Conservation (phyloP, 2,329 filamentous ascomycete genomes). For the Drechslera avenae region DNA sequence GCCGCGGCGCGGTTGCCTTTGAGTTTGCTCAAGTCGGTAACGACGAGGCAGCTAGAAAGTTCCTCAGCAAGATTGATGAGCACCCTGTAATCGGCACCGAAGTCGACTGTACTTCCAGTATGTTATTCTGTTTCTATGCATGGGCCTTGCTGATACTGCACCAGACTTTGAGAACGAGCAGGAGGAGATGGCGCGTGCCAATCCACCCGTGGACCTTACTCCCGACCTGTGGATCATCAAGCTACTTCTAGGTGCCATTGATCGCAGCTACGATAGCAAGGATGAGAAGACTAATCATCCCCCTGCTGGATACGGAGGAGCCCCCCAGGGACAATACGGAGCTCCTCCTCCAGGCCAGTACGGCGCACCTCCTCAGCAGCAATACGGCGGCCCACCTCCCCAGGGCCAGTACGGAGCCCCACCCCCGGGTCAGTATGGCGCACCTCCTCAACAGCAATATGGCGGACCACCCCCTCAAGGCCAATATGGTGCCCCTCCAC, state of each 20-base stretch:
- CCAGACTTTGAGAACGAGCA: slow-evolving; percentile 70
- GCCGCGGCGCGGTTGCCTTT: slow-evolving; percentile 65
- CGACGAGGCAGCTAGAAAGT: slow-evolving; percentile 67
- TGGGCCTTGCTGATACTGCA: slow-evolving; percentile 6
- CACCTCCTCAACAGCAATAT: slow-evolving; percentile 4
- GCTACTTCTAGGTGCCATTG: slow-evolving; percentile 69
- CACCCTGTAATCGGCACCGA: slow-evolving; percentile 65
- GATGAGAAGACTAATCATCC: slow-evolving; percentile 61
- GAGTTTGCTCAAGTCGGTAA: slow-evolving; percentile 74
- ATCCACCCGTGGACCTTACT: slow-evolving; percentile 66
- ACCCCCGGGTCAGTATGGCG: slow-evolving; percentile 23
- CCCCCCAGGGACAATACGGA: slow-evolving; percentile 40
- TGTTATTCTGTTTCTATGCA: slow-evolving; percentile 26
- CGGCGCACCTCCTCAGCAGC: slow-evolving; percentile 15
- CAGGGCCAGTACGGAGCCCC: slow-evolving; percentile 27
- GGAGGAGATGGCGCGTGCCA: slow-evolving; percentile 66
- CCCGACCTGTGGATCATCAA: slow-evolving; percentile 71
- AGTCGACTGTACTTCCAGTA: slow-evolving; percentile 72
- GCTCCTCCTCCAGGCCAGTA: slow-evolving; percentile 29
- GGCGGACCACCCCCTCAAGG: slow-evolving; percentile 13
- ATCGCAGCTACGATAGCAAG: slow-evolving; percentile 68
- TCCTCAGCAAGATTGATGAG: slow-evolving; percentile 67
- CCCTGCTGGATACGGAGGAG: slow-evolving; percentile 39
- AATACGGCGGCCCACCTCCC: slow-evolving; percentile 21
- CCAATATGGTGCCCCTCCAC: slow-evolving; percentile 21